Evolutionary conservation across 2,329 filamentous ascomycete species (phyloP), one percentile per base, ranked within the genome.

Genomic region (Stagonosporopsis rhizophila): DNA sequence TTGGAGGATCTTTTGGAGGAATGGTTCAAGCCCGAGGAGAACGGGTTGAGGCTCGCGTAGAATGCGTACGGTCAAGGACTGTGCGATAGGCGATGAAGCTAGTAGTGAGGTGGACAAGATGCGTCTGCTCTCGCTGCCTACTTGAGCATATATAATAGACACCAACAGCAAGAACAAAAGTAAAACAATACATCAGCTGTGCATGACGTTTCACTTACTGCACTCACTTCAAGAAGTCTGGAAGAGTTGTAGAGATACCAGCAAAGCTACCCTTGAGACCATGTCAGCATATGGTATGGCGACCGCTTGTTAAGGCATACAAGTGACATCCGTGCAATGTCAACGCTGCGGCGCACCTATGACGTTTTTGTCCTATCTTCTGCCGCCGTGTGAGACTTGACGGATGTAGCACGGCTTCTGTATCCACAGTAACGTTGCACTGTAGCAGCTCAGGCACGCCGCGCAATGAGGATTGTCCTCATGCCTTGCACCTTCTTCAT

Each of bases 351-450:
- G 22, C 76, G 78, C 44, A 84, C 70, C 1, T 78, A 74, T 5
- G 77, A 75, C 35, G 87, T 70, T 27, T 86, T 75, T 1, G 56
- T 77, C 62, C 78, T 87, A 75, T 1, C 56, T 77, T 63, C 78
- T 5, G 81, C 82, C 2, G 74, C 57, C 0, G 71, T 78, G 15
- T 88, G 78, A 19, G 81, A 80, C 4, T 75, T 66, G 0, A 79
- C 72, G 4, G 79, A 64, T 44, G 38, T 48, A 42, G 41, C 53
- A 56, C 53, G 20, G 44, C 47, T 35, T 35, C 37, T 32, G 27
- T 52, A 15, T 39, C 42, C 53, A 56, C 47, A 56, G 4, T 23
- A 32, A 37, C 25, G 53, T 47, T 52, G 52, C 53, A 42, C 47
- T 39, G 46, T 35, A 52, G 47, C 47, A 46, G 42, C 35, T 51